Base-by-base conservation (phyloP, 31 red algal species). In the Endocladia muricata region DNA sequence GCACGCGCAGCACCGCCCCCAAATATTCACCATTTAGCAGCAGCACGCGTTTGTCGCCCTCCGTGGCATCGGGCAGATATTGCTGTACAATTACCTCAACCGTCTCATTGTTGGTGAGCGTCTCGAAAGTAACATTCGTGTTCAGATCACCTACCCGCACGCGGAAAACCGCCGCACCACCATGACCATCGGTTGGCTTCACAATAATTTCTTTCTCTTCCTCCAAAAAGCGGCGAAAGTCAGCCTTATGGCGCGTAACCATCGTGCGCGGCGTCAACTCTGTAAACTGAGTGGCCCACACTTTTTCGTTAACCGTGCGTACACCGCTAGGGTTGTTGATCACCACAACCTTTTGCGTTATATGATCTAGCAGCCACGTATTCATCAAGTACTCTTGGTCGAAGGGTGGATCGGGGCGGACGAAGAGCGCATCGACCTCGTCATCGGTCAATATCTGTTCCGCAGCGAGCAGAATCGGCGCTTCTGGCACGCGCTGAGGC, bases 401-500 rank as follows among this genome's bases (percentile, higher is more conserved):
- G 28, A 63, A 63, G n/a, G 59, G 59, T 11, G 59, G 59, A 63
- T 63, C 59, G 17, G 26, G 8, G 59, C 59, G 59, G n/a, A 63
- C 26, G 11, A 63, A 63, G 26, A 63, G 13, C n/a, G n/a, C 17
- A n/a, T 26, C 59, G 23, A 63, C 9, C 11, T 51, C 44, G 9
- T 51, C 44, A 19, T 9, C 44, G 44, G 44, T 9, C 44, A 51
- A 19, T 19, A 51, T 51, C 19, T 19, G 44, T 51, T 19, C 11
- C 44, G 11, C 44, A 51, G 9, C 44, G 19, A 9, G 44, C 9
- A 51, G 44, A 51, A 13, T 13, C 44, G 44, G 44, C 9, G 44
- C 44, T 19, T 9, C 19, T 51, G 44, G 9, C 44, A 51, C 19
- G 11, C 44, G 44, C 9, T 9, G 44, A 51, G 44, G 44, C 11